Evolutionary conservation across 169 alveolate species (phyloP).

Genomic region (Plasmodium coatneyi): DNA sequence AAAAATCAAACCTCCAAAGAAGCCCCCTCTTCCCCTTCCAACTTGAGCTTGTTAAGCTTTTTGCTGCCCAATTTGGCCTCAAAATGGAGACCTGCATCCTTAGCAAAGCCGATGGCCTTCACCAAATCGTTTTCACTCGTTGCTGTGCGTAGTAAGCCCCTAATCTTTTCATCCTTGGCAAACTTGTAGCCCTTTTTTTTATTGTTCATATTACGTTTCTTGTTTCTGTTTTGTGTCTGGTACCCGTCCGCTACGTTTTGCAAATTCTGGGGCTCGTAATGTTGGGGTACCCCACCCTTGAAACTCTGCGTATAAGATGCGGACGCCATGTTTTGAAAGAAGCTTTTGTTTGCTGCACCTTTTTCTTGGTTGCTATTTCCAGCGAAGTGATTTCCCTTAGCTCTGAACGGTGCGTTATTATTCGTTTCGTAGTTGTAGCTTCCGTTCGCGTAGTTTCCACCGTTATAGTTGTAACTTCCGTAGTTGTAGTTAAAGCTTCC

Average conservation of each 20-base stretch:
- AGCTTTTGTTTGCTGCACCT: neutral
- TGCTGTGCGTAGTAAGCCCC: conserved; percentile 62
- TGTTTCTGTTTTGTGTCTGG: conserved; percentile 7
- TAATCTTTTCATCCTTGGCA: conserved; percentile 65
- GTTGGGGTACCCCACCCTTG: neutral
- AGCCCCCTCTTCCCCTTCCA: neutral
- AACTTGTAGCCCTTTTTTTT: conserved; percentile 53
- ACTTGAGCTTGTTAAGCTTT: conserved; percentile 39
- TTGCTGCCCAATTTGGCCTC: conserved; percentile 69
- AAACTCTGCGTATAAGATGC: conserved; percentile 5
- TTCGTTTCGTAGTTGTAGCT: neutral
- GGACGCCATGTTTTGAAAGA: neutral
- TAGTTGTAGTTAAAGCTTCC: neutral
- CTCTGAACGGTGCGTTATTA: neutral
- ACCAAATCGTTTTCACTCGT: conserved; percentile 60
- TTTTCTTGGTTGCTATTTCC: conserved; percentile 1
- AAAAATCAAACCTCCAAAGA: neutral
- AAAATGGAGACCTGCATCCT: conserved; percentile 70
- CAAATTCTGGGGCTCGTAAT: neutral
- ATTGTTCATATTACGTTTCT: conserved; percentile 14
- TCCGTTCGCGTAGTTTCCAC: neutral
- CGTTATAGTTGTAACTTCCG: neutral
- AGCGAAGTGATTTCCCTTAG: neutral
- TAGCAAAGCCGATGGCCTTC: conserved; percentile 58
- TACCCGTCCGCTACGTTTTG: neutral